Conservation (phyloP, 2,329 filamentous ascomycete genomes). For the Aspergillus niger region DNA sequence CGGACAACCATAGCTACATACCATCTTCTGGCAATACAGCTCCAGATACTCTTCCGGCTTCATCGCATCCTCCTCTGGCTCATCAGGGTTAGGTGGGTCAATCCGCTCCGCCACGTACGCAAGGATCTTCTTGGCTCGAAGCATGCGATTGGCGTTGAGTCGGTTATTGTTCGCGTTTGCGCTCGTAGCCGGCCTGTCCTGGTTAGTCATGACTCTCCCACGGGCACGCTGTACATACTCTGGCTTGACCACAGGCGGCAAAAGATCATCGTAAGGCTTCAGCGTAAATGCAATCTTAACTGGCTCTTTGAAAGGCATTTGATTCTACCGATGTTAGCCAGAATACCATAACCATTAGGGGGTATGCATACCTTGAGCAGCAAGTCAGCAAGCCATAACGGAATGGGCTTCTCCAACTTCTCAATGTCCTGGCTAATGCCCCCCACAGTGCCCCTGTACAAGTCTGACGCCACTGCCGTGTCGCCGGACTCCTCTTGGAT, state of each 20-base stretch:
- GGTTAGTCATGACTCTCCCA: background rate
- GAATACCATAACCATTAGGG: background rate
- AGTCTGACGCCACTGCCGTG: slow-evolving; percentile 70
- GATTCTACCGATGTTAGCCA: slow-evolving; percentile 58
- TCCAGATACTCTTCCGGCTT: slow-evolving; percentile 92
- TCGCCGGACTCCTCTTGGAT: slow-evolving; percentile 67
- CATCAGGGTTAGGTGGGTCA: slow-evolving; percentile 65
- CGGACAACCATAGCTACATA: slow-evolving; percentile 47
- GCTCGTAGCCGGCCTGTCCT: slow-evolving; percentile 26
- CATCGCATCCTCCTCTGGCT: slow-evolving; percentile 61
- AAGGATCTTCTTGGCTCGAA: slow-evolving; percentile 91
- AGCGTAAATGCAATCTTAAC: slow-evolving; percentile 95
- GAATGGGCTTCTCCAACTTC: slow-evolving; percentile 79
- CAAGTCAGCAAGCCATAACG: slow-evolving; percentile 90
- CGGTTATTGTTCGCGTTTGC: slow-evolving; percentile 63
- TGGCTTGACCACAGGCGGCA: slow-evolving; percentile 72
- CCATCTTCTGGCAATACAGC: slow-evolving; percentile 90
- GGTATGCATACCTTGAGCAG: slow-evolving; percentile 63
- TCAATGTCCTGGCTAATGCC: slow-evolving; percentile 76
- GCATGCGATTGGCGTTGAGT: slow-evolving; percentile 94
- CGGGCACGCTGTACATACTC: slow-evolving; percentile 60
- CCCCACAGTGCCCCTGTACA: slow-evolving; percentile 87
- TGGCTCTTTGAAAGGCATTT: slow-evolving; percentile 82
- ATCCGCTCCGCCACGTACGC: slow-evolving; percentile 91
- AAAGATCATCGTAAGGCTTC: slow-evolving; percentile 72